Evolutionary conservation across 2,329 filamentous ascomycete species (phyloP), one percentile per base, ranked within the genome.

Genomic region (Arthroderma uncinatum): DNA sequence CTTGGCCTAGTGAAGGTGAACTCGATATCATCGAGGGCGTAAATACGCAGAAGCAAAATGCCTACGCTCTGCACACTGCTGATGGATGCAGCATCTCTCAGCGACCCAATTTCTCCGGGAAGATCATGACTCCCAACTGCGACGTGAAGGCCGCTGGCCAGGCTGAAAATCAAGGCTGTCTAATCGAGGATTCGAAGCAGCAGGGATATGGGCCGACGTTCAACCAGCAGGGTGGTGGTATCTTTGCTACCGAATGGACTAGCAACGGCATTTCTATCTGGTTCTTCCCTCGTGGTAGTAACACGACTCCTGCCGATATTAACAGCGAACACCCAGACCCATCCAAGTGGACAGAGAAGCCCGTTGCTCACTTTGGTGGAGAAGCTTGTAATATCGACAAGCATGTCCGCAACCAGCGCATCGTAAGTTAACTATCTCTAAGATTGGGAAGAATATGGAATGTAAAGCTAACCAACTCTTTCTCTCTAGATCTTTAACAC

Each of bases 1-100:
- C 79, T 65, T 91, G 87, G 87, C 87, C 87, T 1, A 68, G 68
- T 42, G 74, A 76, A 6, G 87, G 87, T 50, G 87, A 91, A 72
- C 87, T 92, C 64, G 87, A 92, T 68, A 86, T 91, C 64, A 82
- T 91, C 63, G 87, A 91, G 73, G 86, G 86, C 37, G 84, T 89
- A 63, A 87, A 89, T 73, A 73, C 76, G 21, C 78, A 82, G 60
- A 67, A 73, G 2, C 71, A 76, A 58, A 81, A 86, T 68, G 71
- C 77, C 48, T 76, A 89, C 71, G 84, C 86, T 34, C 77, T 93
- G 14, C 84, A 89, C 74, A 88, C 86, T 1, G 70, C 71, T 8
- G 62, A 75, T 2, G 80, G 80, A 50, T 90, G 86, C 74, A 70
- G 68, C 25, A 78, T 87, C 65, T 67, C 68, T 62, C 77, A 76